These are phyloP conservation scores for Ophiocordyceps camponoti-rufipedis DNA, from an alignment of 2,329 filamentous ascomycete species.

Conservation along the genomic window DNA sequence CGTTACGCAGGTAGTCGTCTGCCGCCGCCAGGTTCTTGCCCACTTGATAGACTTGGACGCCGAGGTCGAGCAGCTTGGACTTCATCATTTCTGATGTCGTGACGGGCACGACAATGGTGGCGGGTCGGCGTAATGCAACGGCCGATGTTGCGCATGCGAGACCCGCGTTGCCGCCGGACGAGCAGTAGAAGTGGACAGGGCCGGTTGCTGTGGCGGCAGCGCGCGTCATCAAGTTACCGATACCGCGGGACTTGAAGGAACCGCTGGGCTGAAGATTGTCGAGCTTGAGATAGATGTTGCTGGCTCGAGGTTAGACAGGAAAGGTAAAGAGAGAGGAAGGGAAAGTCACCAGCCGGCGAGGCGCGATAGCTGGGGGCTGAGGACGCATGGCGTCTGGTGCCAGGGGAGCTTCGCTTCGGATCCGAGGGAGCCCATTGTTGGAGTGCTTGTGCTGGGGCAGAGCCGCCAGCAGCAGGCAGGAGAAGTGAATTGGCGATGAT, in stretches of 20 bases:
- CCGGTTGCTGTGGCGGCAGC: conserved; percentile 14
- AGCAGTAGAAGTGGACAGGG: conserved; percentile 55
- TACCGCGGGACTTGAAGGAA: conserved; percentile 70
- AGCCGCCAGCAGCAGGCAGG: not conserved
- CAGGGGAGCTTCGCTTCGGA: conserved; percentile 33
- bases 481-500: no score
- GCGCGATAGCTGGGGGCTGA: conserved; percentile 47
- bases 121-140: conserved; percentile 39
- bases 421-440: conserved; percentile 21
- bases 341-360: conserved; percentile 49
- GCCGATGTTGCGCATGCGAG: conserved; percentile 65
- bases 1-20: conserved; percentile 43
- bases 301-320: conserved; percentile 5
- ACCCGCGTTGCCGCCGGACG: conserved; percentile 69
- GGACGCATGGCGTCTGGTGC: conserved; percentile 53
- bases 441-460: not conserved
- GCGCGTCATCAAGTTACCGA: conserved; percentile 48
- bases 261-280: conserved; percentile 72
- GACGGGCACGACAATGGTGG: conserved; percentile 58
- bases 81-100: conserved; percentile 52
- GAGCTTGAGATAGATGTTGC: conserved; percentile 70
- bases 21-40: conserved; percentile 54
- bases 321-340: not conserved
- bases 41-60: conserved; percentile 48
- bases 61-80: conserved; percentile 48